Evolutionary conservation across 768 basidiomycete genomes (phyloP).

Genomic region (Hortiboletus flavorubellus): DNA sequence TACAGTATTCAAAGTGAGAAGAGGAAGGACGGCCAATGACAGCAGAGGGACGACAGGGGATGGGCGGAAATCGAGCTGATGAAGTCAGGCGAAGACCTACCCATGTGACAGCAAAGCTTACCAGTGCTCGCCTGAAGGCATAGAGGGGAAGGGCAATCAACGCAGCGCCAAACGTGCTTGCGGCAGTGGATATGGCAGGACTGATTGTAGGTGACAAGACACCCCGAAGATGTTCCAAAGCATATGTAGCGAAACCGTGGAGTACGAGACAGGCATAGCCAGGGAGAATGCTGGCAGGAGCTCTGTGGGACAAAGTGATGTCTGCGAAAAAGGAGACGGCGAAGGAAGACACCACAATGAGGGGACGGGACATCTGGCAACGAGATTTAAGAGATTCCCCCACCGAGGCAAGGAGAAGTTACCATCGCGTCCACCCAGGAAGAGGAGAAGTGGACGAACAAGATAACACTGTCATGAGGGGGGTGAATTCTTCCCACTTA

Average conservation of each 20-base stretch:
- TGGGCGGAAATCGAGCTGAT: conserved; percentile 48
- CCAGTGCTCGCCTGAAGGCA: conserved; percentile 54
- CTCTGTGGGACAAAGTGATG: conserved; percentile 38
- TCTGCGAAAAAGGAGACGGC: conserved; percentile 58
- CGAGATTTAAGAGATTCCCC: background rate
- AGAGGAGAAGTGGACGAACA: conserved; percentile 68
- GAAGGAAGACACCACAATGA: conserved; percentile 47
- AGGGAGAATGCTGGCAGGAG: conserved; percentile 43
- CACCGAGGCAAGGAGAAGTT: conserved; percentile 45
- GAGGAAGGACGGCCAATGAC: conserved; percentile 56
- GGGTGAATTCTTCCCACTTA: background rate
- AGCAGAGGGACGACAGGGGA: conserved; percentile 54
- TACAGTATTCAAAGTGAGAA: conserved; percentile 60
- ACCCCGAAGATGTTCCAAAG: conserved; percentile 59
- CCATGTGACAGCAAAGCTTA: conserved; percentile 32
- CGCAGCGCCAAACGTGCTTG: conserved; percentile 59
- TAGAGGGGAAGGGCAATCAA: conserved; percentile 65
- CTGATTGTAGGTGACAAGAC: conserved; percentile 58
- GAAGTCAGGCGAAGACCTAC: conserved; percentile 8
- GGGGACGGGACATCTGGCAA: conserved; percentile 47
- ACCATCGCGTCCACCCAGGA: conserved; percentile 60
- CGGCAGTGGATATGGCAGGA: conserved; percentile 51
- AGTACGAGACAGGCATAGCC: conserved; percentile 65
- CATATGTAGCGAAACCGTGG: conserved; percentile 57
- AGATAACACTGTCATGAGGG: conserved; percentile 49